A percentile compares a stretch with the other conserved stretches of the same genome.
These are phyloP conservation scores for Cladosporium colombiae DNA, from an alignment of 2,329 filamentous ascomycete genomes.

Conservation along the genomic window DNA sequence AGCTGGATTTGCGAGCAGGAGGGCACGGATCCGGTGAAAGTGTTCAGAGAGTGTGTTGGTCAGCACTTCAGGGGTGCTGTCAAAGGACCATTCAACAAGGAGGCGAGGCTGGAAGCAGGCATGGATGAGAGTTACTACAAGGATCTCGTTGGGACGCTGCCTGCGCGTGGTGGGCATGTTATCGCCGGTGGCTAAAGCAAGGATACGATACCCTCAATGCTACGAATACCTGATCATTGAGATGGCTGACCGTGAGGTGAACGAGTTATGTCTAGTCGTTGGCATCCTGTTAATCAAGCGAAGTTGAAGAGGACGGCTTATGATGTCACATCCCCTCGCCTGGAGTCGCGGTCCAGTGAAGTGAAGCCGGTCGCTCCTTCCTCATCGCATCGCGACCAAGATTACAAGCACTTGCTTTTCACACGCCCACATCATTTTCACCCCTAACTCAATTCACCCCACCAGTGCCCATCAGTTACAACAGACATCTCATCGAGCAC, in stretches of 20 bases:
- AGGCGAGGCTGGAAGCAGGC: constrained; percentile 22
- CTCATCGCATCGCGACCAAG: background rate
- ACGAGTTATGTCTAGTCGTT: background rate
- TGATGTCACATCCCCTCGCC: background rate
- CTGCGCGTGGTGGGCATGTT: constrained; percentile 18
- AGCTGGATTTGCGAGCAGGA: constrained; percentile 24
- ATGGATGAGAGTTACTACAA: constrained; percentile 24
- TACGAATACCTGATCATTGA: background rate
- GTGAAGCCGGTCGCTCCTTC: background rate
- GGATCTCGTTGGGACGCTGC: constrained; percentile 16
- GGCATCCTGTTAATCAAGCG: background rate
- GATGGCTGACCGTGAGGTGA: background rate
- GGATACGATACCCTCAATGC: background rate
- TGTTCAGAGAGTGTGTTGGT: constrained; percentile 19
- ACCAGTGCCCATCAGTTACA: background rate
- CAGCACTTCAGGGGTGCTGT: constrained; percentile 22
- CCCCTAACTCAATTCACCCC: background rate
- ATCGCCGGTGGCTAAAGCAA: constrained; percentile 21
- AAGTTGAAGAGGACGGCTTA: background rate
- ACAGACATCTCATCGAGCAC: background rate
- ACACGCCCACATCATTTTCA: background rate
- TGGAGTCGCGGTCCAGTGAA: background rate
- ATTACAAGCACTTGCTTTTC: background rate
- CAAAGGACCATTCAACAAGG: constrained; percentile 23
- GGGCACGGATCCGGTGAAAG: constrained; percentile 22